phyloP scores from a whole-genome alignment of 768 basidiomycete species.

The Pisolithus microcarpus region DNA sequence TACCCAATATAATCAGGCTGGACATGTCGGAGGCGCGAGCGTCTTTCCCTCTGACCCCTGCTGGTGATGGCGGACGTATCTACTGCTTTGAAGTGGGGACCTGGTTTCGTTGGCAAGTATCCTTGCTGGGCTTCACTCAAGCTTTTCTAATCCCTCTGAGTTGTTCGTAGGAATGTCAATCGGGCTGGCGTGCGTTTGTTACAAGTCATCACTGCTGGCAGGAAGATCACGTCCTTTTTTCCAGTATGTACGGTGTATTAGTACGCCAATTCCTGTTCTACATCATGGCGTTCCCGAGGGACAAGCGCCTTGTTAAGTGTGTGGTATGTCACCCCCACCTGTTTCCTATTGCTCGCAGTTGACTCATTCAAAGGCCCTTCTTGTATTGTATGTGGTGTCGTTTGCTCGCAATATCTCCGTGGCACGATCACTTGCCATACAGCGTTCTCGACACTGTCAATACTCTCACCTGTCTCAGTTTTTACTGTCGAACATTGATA shows the following conservation, averaged over 20 bases:
- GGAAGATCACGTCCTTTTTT: background rate
- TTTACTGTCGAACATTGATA: constrained; percentile 4
- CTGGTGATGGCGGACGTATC: too few relatives aligned
- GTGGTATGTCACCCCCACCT: constrained; percentile 6
- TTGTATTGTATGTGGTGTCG: background rate
- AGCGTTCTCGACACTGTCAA: too few relatives aligned
- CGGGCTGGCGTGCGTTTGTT: constrained; percentile 8
- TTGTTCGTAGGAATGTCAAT: constrained; percentile 9
- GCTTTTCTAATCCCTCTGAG: background rate
- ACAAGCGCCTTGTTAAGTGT: constrained; percentile 5
- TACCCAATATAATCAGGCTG: too few relatives aligned
- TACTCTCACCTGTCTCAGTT: background rate
- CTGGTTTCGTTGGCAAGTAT: constrained; percentile 13
- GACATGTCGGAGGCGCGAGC: too few relatives aligned
- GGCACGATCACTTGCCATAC: background rate
- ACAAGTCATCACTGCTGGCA: too few relatives aligned
- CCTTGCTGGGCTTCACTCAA: background rate
- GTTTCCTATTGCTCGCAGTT: background rate
- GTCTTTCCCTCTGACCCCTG: too few relatives aligned
- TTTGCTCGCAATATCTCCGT: background rate
- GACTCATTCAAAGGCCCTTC: background rate
- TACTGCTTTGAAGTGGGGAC: too few relatives aligned
- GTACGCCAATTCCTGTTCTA: constrained; percentile 16
- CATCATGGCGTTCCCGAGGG: constrained; percentile 11
- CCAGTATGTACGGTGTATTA: constrained; percentile 15